These are phyloP conservation scores for Stemphylium lycopersici DNA, from an alignment of 2,329 filamentous ascomycete genomes.

Conservation along the genomic window DNA sequence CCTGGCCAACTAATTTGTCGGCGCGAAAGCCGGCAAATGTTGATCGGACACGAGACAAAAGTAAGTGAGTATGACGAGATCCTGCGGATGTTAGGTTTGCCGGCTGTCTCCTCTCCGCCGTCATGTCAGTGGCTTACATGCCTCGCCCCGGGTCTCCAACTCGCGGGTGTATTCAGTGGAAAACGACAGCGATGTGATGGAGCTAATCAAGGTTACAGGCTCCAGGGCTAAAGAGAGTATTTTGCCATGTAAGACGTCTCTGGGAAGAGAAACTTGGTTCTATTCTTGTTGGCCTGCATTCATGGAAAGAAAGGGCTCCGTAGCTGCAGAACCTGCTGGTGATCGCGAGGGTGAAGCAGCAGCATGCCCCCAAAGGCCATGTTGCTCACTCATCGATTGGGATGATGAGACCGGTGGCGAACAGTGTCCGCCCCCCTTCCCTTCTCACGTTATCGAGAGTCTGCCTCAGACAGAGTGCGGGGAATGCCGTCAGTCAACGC, in stretches of 20 bases:
- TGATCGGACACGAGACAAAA: constrained; percentile 17
- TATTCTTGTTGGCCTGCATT: not conserved
- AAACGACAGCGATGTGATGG: not conserved
- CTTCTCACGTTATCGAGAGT: not conserved
- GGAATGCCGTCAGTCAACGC: constrained; percentile 13
- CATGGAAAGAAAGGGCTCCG: not conserved
- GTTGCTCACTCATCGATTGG: not conserved
- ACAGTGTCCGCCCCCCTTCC: not conserved
- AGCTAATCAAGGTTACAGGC: not conserved
- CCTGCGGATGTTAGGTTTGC: constrained; percentile 13
- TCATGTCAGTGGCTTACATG: not conserved
- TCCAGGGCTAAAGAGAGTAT: no score
- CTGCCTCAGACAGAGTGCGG: not conserved
- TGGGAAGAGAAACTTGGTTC: no score
- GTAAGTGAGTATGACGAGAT: constrained; percentile 22
- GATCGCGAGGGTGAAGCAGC: not conserved
- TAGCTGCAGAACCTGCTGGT: not conserved
- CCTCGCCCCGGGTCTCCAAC: constrained; percentile 2
- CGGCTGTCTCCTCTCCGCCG: no score
- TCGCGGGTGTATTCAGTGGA: not conserved
- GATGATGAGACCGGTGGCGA: not conserved
- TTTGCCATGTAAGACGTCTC: no score
- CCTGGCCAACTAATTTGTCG: not conserved
- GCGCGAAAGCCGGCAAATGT: constrained; percentile 6
- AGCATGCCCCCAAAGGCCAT: not conserved